A percentile compares a stretch with the other conserved stretches of the same genome.
phyloP scores from a whole-genome alignment of 441 rosid genomes.

The Gossypium davidsonii region DNA sequence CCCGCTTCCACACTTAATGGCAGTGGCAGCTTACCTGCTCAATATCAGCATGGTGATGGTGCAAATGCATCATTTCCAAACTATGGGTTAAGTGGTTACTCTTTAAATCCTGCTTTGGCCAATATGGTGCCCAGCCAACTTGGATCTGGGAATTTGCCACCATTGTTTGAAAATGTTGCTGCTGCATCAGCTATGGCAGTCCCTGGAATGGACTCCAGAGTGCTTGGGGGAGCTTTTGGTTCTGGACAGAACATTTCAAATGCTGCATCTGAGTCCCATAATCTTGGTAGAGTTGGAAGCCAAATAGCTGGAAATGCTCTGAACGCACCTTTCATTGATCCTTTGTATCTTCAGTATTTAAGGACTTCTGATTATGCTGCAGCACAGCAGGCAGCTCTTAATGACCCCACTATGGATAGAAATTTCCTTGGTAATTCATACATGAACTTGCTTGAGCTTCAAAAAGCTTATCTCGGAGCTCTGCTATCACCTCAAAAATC shows the following conservation, averaged over 20 bases:
- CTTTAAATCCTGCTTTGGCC: conserved; percentile 53
- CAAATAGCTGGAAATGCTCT: conserved; percentile 48
- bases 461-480: conserved; percentile 59
- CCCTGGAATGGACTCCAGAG: conserved; percentile 59
- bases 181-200: conserved; percentile 59
- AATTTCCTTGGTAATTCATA: conserved; percentile 50
- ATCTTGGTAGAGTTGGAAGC: conserved; percentile 39
- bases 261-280: conserved; percentile 39
- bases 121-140: conserved; percentile 64
- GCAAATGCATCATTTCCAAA: conserved; percentile 37
- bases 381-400: conserved; percentile 43
- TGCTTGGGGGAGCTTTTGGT: conserved; percentile 46
- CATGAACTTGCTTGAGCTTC: conserved; percentile 55
- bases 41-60: conserved; percentile 52
- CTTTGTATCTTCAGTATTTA: conserved; percentile 17
- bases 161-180: conserved; percentile 58
- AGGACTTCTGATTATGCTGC: conserved; percentile 51
- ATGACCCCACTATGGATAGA: conserved; percentile 48
- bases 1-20: conserved; percentile 47
- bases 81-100: conserved; percentile 45
- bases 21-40: conserved; percentile 44
- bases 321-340: conserved; percentile 56
- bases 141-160: conserved; percentile 51
- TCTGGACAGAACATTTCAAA: conserved; percentile 39
- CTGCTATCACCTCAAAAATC: conserved; percentile 56